Evolutionary conservation across 768 basidiomycete genomes (phyloP).

Genomic region (Dacryopinax spathularia): DNA sequence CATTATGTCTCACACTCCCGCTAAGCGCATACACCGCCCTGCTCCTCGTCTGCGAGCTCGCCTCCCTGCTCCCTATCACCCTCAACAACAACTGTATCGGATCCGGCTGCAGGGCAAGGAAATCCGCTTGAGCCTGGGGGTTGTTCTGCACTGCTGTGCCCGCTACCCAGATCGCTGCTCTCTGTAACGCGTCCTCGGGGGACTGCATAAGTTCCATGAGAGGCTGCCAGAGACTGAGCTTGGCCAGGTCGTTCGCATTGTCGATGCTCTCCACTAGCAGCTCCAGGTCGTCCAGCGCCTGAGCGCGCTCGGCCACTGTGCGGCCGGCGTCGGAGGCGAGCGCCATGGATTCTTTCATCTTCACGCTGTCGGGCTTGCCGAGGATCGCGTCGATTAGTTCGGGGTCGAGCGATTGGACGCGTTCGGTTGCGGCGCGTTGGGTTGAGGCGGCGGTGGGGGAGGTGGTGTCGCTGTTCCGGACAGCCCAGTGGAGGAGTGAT

Average conservation of each 20-base stretch:
- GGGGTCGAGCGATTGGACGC: constrained; percentile 50
- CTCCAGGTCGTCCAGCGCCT: constrained; percentile 71
- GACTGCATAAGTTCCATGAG: constrained; percentile 49
- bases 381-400: constrained; percentile 75
- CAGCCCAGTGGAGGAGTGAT: constrained; percentile 66
- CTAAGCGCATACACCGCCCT: constrained; percentile 70
- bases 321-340: constrained; percentile 43
- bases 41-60: constrained; percentile 7
- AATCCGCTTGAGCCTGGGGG: constrained; percentile 55
- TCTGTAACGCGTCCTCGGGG: constrained; percentile 44
- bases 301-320: constrained; percentile 44
- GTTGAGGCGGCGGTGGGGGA: constrained; percentile 19
- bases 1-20: constrained; percentile 63
- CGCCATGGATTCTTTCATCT: constrained; percentile 69
- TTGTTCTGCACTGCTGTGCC: constrained; percentile 88
- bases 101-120: not conserved
- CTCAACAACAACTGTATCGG: not conserved
- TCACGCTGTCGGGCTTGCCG: constrained; percentile 64
- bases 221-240: constrained; percentile 65
- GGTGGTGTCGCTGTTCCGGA: constrained; percentile 44
- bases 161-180: constrained; percentile 67
- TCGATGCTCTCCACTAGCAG: constrained; percentile 84
- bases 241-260: constrained; percentile 75
- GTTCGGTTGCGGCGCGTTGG: constrained; percentile 21
- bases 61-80: not conserved